These are phyloP conservation scores for Termitomyces sp. DNA, from an alignment of 768 basidiomycete species.

Conservation along the genomic window DNA sequence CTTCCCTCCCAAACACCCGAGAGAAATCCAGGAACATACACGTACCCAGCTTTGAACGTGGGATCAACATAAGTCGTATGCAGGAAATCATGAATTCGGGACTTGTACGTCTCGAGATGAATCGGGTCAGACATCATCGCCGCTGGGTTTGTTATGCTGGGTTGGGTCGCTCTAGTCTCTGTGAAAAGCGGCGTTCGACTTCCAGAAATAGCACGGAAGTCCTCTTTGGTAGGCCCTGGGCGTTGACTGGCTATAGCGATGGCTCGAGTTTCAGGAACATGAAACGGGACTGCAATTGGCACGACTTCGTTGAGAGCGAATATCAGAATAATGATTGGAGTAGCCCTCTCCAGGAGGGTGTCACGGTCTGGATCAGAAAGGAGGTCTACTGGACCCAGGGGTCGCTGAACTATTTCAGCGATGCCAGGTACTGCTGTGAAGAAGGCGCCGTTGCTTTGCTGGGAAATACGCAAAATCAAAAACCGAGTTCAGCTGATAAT, in stretches of 20 bases:
- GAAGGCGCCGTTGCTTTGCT: background rate
- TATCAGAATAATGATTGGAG: conserved; percentile 48
- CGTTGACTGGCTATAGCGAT: conserved; percentile 40
- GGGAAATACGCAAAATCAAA: background rate
- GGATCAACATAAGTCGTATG: conserved; percentile 15
- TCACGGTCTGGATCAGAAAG: conserved; percentile 10
- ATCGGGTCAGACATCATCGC: conserved; percentile 12
- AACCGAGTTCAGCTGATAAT: background rate
- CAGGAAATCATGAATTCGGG: conserved; percentile 17
- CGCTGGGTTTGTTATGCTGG: conserved; percentile 2
- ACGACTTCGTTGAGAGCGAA: conserved; percentile 49
- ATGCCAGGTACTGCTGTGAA: background rate
- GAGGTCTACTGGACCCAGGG: background rate
- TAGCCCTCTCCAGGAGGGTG: conserved; percentile 33
- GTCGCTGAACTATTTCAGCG: background rate
- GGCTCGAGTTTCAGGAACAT: conserved; percentile 47
- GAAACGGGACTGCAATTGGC: conserved; percentile 41
- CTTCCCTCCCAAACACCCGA: conserved; percentile 60
- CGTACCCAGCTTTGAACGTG: conserved; percentile 20
- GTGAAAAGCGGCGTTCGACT: conserved; percentile 48
- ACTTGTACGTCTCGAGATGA: conserved; percentile 29
- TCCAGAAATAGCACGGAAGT: conserved; percentile 39
- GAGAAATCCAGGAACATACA: conserved; percentile 42
- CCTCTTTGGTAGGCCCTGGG: conserved; percentile 52
- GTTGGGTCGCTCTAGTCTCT: conserved; percentile 27